These are phyloP conservation scores for Bondarzewia mesenterica DNA, from an alignment of 1,284 basidiomycete genomes.

Conservation along the genomic window DNA sequence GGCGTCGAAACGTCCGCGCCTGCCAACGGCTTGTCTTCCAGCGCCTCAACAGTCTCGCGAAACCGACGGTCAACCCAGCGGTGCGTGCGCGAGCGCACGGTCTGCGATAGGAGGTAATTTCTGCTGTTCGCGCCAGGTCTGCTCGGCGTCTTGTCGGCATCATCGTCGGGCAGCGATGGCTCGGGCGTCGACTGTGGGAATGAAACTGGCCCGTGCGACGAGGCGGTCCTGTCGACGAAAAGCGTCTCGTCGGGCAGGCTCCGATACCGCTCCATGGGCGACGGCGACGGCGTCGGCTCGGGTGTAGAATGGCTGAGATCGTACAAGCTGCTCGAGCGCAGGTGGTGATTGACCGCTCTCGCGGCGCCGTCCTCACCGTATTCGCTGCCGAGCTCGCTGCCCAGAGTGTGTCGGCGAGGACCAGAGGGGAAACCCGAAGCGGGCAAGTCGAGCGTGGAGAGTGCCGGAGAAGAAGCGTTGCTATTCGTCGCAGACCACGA, in stretches of 20 bases:
- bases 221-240: neutral
- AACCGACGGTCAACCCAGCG: constrained; percentile 49
- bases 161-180: constrained; percentile 5
- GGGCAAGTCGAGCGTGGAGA: constrained; percentile 15
- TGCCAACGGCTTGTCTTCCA: neutral
- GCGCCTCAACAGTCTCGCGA: constrained; percentile 17
- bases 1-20: neutral
- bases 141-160: constrained; percentile 12
- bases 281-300: constrained; percentile 3
- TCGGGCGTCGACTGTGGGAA: constrained; percentile 13
- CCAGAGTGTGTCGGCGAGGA: constrained; percentile 29
- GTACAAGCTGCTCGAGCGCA: constrained; percentile 44
- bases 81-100: constrained; percentile 40
- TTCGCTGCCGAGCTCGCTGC: constrained; percentile 44
- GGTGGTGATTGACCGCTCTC: constrained; percentile 31
- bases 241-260: too few species aligned
- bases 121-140: constrained; percentile 16
- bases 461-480: constrained; percentile 13
- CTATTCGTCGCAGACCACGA: neutral
- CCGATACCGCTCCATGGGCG: neutral
- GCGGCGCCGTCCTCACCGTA: constrained; percentile 34
- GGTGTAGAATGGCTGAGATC: constrained; percentile 30
- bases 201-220: neutral
- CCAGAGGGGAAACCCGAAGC: constrained; percentile 2
- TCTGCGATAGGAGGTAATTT: constrained; percentile 42